Evolutionary conservation across 2,329 filamentous ascomycete species (phyloP).

Genomic region (Fusarium concolor): DNA sequence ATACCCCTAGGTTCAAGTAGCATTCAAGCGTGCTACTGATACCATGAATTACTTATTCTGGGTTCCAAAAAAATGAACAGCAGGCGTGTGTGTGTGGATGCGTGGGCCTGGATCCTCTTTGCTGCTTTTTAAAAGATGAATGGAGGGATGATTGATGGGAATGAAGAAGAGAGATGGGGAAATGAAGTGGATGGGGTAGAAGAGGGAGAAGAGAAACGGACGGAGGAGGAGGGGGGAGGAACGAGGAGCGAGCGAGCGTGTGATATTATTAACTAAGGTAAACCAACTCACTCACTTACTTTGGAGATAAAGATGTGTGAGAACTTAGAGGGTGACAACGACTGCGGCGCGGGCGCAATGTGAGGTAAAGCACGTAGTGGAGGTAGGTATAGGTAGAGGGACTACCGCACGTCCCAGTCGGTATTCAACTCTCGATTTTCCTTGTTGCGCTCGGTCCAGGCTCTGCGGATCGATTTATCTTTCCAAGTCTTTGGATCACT

Average conservation of each 20-base stretch:
- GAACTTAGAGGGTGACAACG: constrained; percentile 36
- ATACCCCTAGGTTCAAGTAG: constrained; percentile 13
- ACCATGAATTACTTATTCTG: constrained; percentile 16
- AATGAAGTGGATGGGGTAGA: constrained; percentile 27
- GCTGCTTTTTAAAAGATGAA: background rate
- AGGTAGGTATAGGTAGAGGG: background rate
- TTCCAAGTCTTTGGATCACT: constrained; percentile 40
- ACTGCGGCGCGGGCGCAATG: constrained; percentile 22
- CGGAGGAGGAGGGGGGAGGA: background rate
- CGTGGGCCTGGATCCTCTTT: background rate
- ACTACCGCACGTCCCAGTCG: constrained; percentile 7
- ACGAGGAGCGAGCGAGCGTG: background rate
- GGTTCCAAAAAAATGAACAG: constrained; percentile 1
- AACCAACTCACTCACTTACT: constrained; percentile 6
- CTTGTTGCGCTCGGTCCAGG: constrained; percentile 17
- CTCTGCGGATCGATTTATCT: constrained; percentile 32
- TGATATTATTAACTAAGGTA: background rate
- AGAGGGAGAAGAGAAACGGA: constrained; percentile 7
- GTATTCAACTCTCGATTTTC: constrained; percentile 11
- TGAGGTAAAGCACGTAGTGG: background rate
- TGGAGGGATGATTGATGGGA: constrained; percentile 34
- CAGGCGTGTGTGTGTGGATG: constrained; percentile 15
- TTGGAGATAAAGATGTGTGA: constrained; percentile 24
- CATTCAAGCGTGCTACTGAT: constrained; percentile 12
- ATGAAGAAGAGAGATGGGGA: constrained; percentile 34